Evolutionary conservation across 371 early-diverging fungal genomes (phyloP).

Genomic region (Mucor racemosus): DNA sequence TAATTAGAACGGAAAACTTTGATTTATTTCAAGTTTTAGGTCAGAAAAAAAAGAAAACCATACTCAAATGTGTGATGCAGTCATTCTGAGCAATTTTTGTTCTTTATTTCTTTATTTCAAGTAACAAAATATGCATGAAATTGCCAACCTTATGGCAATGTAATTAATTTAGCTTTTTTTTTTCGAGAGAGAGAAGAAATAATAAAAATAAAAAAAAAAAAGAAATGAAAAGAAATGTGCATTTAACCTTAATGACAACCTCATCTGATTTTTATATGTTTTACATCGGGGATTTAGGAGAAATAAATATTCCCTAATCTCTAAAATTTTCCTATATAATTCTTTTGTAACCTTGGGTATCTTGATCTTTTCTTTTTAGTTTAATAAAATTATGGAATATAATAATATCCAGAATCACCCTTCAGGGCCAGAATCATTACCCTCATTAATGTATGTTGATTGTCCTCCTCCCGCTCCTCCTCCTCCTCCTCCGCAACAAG

Average conservation of each 20-base stretch:
- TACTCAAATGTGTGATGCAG: no score
- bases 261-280: background rate
- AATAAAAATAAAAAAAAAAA: background rate
- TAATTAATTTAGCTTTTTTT: no score
- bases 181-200: no score
- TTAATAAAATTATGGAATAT: slow-evolving; percentile 5
- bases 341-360: background rate
- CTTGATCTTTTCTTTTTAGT: background rate
- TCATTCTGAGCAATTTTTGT: no score
- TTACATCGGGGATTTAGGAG: slow-evolving; percentile 14
- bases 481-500: background rate
- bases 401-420: background rate
- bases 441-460: slow-evolving; percentile 18
- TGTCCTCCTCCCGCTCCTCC: background rate
- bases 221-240: background rate
- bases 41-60: no score
- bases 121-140: background rate
- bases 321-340: slow-evolving; percentile 7
- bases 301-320: slow-evolving; percentile 7
- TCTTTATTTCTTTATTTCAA: background rate
- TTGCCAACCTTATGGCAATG: no score
- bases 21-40: no score
- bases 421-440: slow-evolving; percentile 2
- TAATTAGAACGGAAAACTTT: no score
- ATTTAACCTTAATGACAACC: background rate